These are phyloP conservation scores for Metschnikowia peoriensis DNA, from an alignment of 805 yeast genomes.

Conservation along the genomic window DNA sequence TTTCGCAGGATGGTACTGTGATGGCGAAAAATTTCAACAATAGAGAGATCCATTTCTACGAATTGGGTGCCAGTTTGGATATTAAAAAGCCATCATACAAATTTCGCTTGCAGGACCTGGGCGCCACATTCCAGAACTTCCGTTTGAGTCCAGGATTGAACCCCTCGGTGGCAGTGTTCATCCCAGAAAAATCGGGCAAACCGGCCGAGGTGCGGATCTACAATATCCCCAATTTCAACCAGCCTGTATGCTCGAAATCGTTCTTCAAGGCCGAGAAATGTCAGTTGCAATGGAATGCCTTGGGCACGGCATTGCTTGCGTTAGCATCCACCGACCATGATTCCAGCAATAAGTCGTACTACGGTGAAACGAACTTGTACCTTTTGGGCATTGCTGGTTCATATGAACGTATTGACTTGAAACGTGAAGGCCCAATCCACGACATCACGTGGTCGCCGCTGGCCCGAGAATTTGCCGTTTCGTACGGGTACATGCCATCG, in stretches of 20 bases:
- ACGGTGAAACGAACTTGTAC: slow-evolving; percentile 93
- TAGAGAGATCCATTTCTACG: slow-evolving; percentile 66
- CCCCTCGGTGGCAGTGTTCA: slow-evolving; percentile 86
- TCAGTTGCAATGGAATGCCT: slow-evolving; percentile 85
- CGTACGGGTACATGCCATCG: slow-evolving; percentile 97
- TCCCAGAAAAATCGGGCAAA: slow-evolving; percentile 81
- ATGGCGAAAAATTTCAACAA: slow-evolving; percentile 59
- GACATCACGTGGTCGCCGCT: slow-evolving; percentile 97
- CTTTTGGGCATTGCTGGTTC: slow-evolving; percentile 89
- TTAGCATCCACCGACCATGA: slow-evolving; percentile 96
- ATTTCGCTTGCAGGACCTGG: slow-evolving; percentile 51
- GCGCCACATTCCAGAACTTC: slow-evolving; percentile 53
- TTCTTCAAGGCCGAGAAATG: slow-evolving; percentile 96
- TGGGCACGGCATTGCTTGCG: slow-evolving; percentile 93
- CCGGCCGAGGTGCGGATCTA: slow-evolving; percentile 88
- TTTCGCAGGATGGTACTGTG: slow-evolving; percentile 73
- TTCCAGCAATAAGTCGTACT: slow-evolving; percentile 87
- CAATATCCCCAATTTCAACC: slow-evolving; percentile 69
- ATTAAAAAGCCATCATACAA: slow-evolving; percentile 55
- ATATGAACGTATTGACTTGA: slow-evolving; percentile 83
- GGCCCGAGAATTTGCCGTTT: slow-evolving; percentile 95
- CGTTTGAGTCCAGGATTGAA: slow-evolving; percentile 82
- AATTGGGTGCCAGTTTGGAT: slow-evolving; percentile 36
- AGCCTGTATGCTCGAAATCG: slow-evolving; percentile 80
- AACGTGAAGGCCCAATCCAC: slow-evolving; percentile 95